A percentile compares a stretch with the other conserved stretches of the same genome.
Conservation (phyloP, 495 filamentous ascomycete genomes). For the Neurospora sp. region DNA sequence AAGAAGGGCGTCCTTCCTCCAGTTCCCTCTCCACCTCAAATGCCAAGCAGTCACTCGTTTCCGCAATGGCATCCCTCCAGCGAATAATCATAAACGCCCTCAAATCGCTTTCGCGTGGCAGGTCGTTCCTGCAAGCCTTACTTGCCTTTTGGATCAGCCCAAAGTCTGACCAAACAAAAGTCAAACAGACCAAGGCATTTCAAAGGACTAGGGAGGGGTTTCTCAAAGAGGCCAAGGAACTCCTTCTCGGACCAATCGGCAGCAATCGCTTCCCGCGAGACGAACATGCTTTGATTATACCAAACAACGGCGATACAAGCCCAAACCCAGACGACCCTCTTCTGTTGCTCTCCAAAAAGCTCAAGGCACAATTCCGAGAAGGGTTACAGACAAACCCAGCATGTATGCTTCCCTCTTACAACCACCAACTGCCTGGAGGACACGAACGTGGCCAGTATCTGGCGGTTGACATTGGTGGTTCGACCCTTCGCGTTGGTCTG, state of each 20-base stretch:
- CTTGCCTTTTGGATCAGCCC: conserved; percentile 39
- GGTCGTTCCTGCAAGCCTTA: conserved; percentile 40
- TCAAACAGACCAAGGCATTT: neutral
- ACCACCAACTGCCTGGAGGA: conserved; percentile 63
- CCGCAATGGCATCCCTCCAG: conserved; percentile 36
- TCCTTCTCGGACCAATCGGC: conserved; percentile 28
- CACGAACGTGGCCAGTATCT: conserved; percentile 55
- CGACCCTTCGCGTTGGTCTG: conserved; percentile 68
- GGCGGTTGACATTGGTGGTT: conserved; percentile 60
- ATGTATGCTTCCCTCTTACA: conserved; percentile 53
- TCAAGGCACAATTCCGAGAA: conserved; percentile 39
- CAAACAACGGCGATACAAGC: neutral
- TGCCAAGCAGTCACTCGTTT: conserved; percentile 37
- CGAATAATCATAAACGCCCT: conserved; percentile 31
- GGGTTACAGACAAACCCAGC: conserved; percentile 34
- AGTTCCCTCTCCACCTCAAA: conserved; percentile 7
- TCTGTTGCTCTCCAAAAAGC: conserved; percentile 25
- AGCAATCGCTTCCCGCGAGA: neutral
- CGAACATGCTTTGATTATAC: neutral
- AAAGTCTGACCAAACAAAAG: conserved; percentile 12
- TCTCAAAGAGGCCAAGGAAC: conserved; percentile 24
- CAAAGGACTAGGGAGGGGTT: conserved; percentile 14
- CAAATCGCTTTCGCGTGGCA: conserved; percentile 41
- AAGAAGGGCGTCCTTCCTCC: conserved; percentile 6
- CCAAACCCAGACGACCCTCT: conserved; percentile 17